Percentiles rank a stretch among this genome's conserved stretches.
These are phyloP conservation scores for Fusarium torulosum DNA, from an alignment of 2,329 filamentous ascomycete genomes.

Conservation along the genomic window DNA sequence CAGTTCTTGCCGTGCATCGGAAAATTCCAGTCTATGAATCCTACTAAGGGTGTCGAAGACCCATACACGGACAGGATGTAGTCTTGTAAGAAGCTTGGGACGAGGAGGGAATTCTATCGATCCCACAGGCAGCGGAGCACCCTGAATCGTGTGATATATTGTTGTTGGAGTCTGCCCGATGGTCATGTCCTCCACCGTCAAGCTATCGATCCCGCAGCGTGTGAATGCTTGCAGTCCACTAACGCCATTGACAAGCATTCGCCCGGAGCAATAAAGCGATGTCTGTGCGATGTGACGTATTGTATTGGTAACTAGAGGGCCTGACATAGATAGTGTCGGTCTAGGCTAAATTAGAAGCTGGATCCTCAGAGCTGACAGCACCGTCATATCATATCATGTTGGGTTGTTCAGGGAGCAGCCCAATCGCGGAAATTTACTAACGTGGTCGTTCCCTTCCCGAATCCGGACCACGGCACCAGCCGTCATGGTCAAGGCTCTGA, in stretches of 20 bases:
- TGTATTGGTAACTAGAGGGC: conserved; percentile 17
- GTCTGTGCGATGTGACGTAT: conserved; percentile 41
- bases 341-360: conserved; percentile 27
- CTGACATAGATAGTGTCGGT: conserved; percentile 25
- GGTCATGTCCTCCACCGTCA: conserved; percentile 24
- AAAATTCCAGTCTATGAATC: conserved; percentile 39
- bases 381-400: conserved; percentile 48
- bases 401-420: conserved; percentile 28
- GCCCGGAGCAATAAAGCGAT: conserved; percentile 25
- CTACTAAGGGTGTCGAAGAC: conserved; percentile 10
- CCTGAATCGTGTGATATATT: conserved; percentile 27
- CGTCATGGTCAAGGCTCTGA: conserved; percentile 28
- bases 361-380: conserved; percentile 17
- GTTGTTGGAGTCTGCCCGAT: conserved; percentile 7
- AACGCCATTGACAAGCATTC: conserved; percentile 25
- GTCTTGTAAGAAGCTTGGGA: conserved; percentile 38
- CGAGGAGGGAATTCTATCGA: conserved; percentile 31
- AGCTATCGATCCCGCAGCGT: conserved; percentile 31
- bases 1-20: conserved; percentile 15
- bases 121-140: conserved; percentile 31
- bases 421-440: conserved; percentile 45
- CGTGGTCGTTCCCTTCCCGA: conserved; percentile 32
- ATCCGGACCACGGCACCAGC: conserved; percentile 34
- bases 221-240: conserved; percentile 20
- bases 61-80: conserved; percentile 21